phyloP scores from a whole-genome alignment of 306 rosid species.

The Hylodesmum podocarpum region DNA sequence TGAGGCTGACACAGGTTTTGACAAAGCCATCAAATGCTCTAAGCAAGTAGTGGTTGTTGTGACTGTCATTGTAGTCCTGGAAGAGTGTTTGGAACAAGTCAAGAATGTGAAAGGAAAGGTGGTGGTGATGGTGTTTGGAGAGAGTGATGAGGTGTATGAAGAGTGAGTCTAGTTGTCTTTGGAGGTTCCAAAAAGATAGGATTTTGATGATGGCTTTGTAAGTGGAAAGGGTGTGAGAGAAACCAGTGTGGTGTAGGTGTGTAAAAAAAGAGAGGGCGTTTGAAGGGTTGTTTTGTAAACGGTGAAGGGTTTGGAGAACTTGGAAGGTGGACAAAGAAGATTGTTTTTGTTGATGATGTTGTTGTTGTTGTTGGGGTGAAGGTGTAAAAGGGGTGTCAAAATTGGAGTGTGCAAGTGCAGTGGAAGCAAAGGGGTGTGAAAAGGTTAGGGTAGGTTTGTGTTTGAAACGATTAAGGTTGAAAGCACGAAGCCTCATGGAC shows the following conservation, averaged over 20 bases:
- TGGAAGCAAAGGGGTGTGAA: slow-evolving; percentile 16
- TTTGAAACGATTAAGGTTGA: neutral
- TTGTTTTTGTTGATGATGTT: neutral
- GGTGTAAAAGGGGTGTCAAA: neutral
- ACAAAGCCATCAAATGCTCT: slow-evolving; percentile 59
- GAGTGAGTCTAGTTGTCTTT: slow-evolving; percentile 56
- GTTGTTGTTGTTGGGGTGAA: neutral
- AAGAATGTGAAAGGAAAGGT: slow-evolving; percentile 33
- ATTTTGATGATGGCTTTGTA: slow-evolving; percentile 56
- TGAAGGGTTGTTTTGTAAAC: slow-evolving; percentile 45
- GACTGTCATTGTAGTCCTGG: neutral
- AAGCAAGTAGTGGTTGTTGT: neutral
- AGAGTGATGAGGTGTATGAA: slow-evolving; percentile 49
- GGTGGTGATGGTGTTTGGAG: slow-evolving; percentile 14
- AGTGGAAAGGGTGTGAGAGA: slow-evolving; percentile 45
- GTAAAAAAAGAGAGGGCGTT: slow-evolving; percentile 50
- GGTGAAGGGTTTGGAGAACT: slow-evolving; percentile 43
- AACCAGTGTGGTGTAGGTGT: slow-evolving; percentile 44
- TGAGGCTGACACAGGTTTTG: slow-evolving; percentile 57
- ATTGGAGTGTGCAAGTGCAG: slow-evolving; percentile 35
- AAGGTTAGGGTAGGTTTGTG: neutral
- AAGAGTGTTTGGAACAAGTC: slow-evolving; percentile 47
- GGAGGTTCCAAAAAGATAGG: slow-evolving; percentile 58
- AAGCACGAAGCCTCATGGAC: slow-evolving; percentile 17
- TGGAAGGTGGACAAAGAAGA: neutral